Evolutionary conservation across 2,329 filamentous ascomycete species (phyloP).

Genomic region (Scedosporium minutisporum): DNA sequence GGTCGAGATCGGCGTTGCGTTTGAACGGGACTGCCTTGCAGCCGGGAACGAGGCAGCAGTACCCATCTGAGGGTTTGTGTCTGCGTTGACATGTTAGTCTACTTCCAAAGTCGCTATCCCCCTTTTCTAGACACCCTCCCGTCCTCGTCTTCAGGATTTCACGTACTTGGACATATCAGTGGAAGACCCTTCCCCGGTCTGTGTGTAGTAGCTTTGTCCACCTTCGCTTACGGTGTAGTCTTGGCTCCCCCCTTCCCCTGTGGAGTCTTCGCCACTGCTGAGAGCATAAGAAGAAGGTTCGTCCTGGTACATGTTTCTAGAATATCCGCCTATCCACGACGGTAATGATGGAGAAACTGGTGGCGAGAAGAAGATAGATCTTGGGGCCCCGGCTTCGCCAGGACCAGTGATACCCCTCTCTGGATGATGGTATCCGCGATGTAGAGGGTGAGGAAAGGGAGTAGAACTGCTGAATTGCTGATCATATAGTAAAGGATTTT

Average conservation of each 20-base stretch:
- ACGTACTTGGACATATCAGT: neutral
- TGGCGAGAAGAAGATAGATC: neutral
- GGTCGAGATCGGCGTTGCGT: slow-evolving; percentile 43
- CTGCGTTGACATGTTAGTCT: neutral
- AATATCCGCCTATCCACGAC: neutral
- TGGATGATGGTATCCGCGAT: neutral
- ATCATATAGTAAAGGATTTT: neutral
- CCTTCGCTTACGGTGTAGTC: neutral
- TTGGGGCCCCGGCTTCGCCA: neutral
- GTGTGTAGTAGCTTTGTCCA: neutral
- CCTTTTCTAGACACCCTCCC: no score
- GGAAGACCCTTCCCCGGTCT: neutral
- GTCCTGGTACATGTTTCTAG: neutral
- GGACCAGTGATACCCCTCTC: no score
- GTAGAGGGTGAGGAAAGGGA: neutral
- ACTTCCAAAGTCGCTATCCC: neutral
- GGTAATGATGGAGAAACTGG: neutral
- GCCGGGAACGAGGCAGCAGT: slow-evolving; percentile 25
- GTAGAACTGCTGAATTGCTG: neutral
- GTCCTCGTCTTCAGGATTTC: neutral
- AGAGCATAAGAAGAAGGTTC: neutral
- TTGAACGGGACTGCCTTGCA: slow-evolving; percentile 38
- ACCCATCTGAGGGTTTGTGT: slow-evolving; percentile 4
- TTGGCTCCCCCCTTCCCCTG: neutral
- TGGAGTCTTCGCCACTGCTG: neutral